phyloP scores from a whole-genome alignment of 495 filamentous ascomycete genomes.

The Rhypophila decipiens region DNA sequence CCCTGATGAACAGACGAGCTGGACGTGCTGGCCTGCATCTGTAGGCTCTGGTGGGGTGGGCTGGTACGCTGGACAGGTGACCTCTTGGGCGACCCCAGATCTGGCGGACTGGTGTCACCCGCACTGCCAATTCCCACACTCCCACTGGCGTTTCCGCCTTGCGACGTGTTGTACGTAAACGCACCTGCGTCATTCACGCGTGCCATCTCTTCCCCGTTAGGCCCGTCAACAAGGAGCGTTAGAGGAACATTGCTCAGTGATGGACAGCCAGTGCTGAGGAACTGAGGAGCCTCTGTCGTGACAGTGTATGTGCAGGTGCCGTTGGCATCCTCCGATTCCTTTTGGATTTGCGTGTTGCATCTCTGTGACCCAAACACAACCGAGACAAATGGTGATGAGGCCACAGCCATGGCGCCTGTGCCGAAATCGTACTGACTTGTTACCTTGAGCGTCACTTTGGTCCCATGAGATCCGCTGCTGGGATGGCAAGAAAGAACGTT shows the following conservation, averaged over 20 bases:
- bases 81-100: slow-evolving; percentile 39
- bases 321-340: slow-evolving; percentile 51
- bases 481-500: slow-evolving; percentile 65
- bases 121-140: slow-evolving; percentile 18
- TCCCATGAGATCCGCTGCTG: slow-evolving; percentile 57
- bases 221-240: slow-evolving; percentile 62
- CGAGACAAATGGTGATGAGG: slow-evolving; percentile 50
- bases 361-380: slow-evolving; percentile 70
- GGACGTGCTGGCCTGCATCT: slow-evolving; percentile 19
- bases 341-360: slow-evolving; percentile 56
- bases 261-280: slow-evolving; percentile 57
- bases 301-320: slow-evolving; percentile 63
- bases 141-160: slow-evolving; percentile 27
- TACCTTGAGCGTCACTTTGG: slow-evolving; percentile 65
- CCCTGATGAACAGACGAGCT: slow-evolving; percentile 24
- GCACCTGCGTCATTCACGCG: slow-evolving; percentile 60
- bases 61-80: slow-evolving; percentile 38
- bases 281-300: slow-evolving; percentile 64
- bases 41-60: slow-evolving; percentile 29
- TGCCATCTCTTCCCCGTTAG: slow-evolving; percentile 53
- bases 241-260: slow-evolving; percentile 64
- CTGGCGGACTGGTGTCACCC: slow-evolving; percentile 35
- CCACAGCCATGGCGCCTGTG: slow-evolving; percentile 41
- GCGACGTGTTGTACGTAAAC: slow-evolving; percentile 59
- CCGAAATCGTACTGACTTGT: slow-evolving; percentile 61